Conservation (phyloP, 352 stramenopile genomes). For the Phytophthora pluvialis region DNA sequence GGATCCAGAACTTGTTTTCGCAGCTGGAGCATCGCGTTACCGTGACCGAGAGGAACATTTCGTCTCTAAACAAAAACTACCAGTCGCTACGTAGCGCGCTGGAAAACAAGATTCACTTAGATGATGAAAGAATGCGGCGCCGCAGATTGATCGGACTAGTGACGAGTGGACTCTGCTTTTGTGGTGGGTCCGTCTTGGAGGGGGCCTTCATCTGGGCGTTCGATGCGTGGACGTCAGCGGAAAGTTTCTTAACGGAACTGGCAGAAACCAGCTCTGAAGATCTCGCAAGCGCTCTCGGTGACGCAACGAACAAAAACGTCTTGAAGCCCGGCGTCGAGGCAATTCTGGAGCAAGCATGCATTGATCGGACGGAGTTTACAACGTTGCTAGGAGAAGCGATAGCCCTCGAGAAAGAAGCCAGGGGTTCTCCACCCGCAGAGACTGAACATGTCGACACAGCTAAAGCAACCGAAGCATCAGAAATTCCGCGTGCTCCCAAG, state of each 20-base stretch:
- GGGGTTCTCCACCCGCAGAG: not conserved
- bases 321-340: not conserved
- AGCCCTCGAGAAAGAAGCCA: not conserved
- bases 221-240: not conserved
- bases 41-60: slow-evolving; percentile 4
- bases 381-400: not conserved
- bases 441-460: not conserved
- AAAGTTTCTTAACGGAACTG: not conserved
- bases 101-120: not conserved
- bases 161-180: not conserved
- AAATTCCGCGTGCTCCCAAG: not conserved
- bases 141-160: slow-evolving; percentile 2
- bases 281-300: not conserved
- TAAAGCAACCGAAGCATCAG: not conserved
- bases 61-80: slow-evolving; percentile 10
- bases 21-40: slow-evolving; percentile 3
- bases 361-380: slow-evolving; percentile 5
- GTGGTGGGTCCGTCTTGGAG: not conserved
- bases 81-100: not conserved
- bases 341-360: not conserved
- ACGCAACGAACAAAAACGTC: not conserved
- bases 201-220: not conserved
- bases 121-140: not conserved
- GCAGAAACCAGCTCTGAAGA: not conserved
- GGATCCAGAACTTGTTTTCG: slow-evolving; percentile 31